Percentiles rank a stretch among this genome's conserved stretches.
Conservation (phyloP, 2,329 filamentous ascomycete species). For the Phoma herbarum region DNA sequence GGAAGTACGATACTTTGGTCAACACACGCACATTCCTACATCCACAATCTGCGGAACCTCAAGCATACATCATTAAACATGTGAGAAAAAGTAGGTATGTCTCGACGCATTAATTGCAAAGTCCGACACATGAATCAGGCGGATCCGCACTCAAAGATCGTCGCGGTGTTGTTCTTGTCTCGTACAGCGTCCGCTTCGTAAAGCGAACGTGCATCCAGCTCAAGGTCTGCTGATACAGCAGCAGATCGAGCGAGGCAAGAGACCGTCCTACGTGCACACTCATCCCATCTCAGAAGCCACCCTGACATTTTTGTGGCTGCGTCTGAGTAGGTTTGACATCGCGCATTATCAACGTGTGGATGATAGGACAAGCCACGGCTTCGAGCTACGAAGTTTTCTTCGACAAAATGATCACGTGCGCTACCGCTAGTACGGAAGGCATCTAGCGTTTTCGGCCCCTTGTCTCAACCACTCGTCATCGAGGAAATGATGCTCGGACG, state of each 20-base stretch:
- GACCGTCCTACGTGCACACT: slow-evolving; percentile 29
- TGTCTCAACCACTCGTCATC: neutral
- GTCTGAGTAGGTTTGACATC: neutral
- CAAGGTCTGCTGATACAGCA: slow-evolving; percentile 46
- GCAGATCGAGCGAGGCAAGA: slow-evolving; percentile 53
- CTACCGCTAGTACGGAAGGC: neutral
- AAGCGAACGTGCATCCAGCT: slow-evolving; percentile 48
- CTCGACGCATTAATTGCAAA: slow-evolving; percentile 53
- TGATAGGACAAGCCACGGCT: slow-evolving; percentile 9
- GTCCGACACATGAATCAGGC: slow-evolving; percentile 41
- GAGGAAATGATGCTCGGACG: neutral
- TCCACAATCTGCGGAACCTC: neutral
- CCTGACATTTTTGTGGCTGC: slow-evolving; percentile 1
- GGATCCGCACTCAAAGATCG: slow-evolving; percentile 54
- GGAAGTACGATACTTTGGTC: slow-evolving; percentile 11
- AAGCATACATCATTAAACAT: neutral
- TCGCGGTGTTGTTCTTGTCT: slow-evolving; percentile 50
- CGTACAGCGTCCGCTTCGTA: slow-evolving; percentile 36
- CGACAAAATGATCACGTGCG: neutral
- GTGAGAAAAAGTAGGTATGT: slow-evolving; percentile 32
- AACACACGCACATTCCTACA: slow-evolving; percentile 21
- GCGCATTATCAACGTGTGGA: slow-evolving; percentile 6
- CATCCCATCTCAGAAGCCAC: neutral
- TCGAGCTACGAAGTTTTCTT: slow-evolving; percentile 13
- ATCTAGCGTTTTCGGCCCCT: neutral